Evolutionary conservation across 352 stramenopile genomes (phyloP).

Genomic region (Globisporangium perplexum): DNA sequence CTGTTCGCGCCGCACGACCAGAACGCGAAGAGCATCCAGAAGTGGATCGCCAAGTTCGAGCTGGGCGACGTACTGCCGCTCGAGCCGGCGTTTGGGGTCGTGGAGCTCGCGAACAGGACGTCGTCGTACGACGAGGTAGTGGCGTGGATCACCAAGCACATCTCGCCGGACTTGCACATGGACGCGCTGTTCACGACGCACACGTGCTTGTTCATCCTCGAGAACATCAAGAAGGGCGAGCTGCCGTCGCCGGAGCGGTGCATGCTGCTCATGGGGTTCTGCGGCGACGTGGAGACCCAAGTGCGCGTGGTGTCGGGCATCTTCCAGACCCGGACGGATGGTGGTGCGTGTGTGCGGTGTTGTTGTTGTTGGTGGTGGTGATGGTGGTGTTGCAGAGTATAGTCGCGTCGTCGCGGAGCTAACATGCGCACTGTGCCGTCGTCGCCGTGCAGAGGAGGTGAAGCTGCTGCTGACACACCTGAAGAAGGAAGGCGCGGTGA

Average conservation of each 20-base stretch:
- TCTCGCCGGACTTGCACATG: constrained; percentile 38
- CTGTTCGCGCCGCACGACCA: constrained; percentile 53
- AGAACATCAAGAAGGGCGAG: constrained; percentile 35
- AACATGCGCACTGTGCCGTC: constrained; percentile 4
- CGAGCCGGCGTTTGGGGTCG: constrained; percentile 50
- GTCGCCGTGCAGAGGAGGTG: constrained; percentile 36
- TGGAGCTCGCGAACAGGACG: constrained; percentile 33
- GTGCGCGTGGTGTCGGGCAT: constrained; percentile 55
- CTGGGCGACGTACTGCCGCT: constrained; percentile 52
- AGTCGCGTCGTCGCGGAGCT: too few species aligned
- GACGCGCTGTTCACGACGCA: constrained; percentile 61
- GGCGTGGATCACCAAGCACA: constrained; percentile 45
- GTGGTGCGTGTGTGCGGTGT: too few species aligned
- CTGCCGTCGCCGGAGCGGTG: constrained; percentile 50
- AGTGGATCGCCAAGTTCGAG: constrained; percentile 63
- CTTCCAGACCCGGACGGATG: constrained; percentile 55
- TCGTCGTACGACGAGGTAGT: constrained; percentile 49
- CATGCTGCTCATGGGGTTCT: constrained; percentile 74
- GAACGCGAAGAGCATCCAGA: constrained; percentile 41
- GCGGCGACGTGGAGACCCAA: constrained; percentile 55
- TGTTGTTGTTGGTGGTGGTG: constrained; percentile 10
- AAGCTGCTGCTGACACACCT: constrained; percentile 68
- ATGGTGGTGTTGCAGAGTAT: constrained; percentile 4
- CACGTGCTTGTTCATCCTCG: constrained; percentile 63
- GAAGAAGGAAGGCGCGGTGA: constrained; percentile 52